Conservation (phyloP, 208 protist genomes). For the Phytomonas sp. region DNA sequence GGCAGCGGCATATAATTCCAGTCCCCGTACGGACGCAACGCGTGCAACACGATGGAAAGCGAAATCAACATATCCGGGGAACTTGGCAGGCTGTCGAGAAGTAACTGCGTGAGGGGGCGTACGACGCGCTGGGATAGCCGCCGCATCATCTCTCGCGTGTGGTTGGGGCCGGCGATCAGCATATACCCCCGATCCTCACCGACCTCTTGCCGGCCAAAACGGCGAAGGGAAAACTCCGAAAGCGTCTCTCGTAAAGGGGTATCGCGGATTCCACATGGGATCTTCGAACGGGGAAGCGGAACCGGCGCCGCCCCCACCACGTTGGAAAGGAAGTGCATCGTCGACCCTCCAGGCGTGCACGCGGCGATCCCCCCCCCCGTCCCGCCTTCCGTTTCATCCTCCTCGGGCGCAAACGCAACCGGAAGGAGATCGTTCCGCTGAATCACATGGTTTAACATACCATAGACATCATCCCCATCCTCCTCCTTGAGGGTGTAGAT, state of each 20-base stretch:
- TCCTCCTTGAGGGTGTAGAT: constrained; percentile 81
- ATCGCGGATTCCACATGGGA: background rate
- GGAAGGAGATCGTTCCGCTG: constrained; percentile 72
- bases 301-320: constrained; percentile 34
- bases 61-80: constrained; percentile 29
- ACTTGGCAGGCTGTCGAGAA: constrained; percentile 43
- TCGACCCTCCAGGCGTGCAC: background rate
- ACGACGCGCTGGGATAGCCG: constrained; percentile 34
- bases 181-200: constrained; percentile 51
- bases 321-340: constrained; percentile 16
- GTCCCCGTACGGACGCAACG: constrained; percentile 56
- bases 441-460: constrained; percentile 77
- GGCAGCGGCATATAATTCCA: constrained; percentile 79
- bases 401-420: constrained; percentile 47
- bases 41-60: constrained; percentile 63
- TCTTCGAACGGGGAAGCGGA: constrained; percentile 7
- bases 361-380: background rate
- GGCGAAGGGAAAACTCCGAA: constrained; percentile 48
- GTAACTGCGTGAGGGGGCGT: constrained; percentile 42
- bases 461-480: constrained; percentile 84
- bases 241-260: constrained; percentile 8
- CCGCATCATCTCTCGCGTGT: constrained; percentile 65
- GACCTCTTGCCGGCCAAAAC: constrained; percentile 25
- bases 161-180: constrained; percentile 76
- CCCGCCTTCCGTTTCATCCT: constrained; percentile 19